These are phyloP conservation scores for Lactarius vividus DNA, from an alignment of 768 basidiomycete species.

Conservation along the genomic window DNA sequence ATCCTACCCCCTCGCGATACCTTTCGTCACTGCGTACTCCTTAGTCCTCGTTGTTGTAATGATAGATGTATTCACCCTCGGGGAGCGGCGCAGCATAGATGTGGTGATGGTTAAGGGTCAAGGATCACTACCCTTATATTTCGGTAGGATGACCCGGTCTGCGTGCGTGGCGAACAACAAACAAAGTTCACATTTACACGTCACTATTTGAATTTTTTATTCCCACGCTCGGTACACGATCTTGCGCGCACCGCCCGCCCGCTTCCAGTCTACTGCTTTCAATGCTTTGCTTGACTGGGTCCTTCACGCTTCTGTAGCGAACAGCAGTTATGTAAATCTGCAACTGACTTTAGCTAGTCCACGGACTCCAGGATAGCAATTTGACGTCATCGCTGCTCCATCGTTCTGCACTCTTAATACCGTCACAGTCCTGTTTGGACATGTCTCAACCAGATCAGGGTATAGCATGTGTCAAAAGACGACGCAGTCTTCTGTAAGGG, in stretches of 20 bases:
- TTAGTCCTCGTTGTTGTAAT: neutral
- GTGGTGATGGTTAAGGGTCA: too few relatives aligned
- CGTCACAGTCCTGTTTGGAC: neutral
- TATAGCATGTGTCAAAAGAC: neutral
- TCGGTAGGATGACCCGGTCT: too few relatives aligned
- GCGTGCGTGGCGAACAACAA: too few relatives aligned
- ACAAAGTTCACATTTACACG: neutral
- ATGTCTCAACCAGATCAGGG: neutral
- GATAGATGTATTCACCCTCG: too few relatives aligned
- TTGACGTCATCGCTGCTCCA: neutral
- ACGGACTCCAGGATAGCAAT: neutral
- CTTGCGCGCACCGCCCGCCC: neutral
- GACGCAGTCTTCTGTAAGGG: too few relatives aligned
- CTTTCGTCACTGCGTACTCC: neutral
- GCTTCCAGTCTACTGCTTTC: conserved; percentile 6
- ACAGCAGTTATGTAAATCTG: neutral
- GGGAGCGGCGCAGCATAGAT: too few relatives aligned
- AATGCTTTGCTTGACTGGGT: neutral
- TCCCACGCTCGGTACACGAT: neutral
- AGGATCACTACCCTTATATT: too few relatives aligned
- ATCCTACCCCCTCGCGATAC: conserved; percentile 10
- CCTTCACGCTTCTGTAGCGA: conserved; percentile 17
- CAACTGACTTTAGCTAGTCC: neutral
- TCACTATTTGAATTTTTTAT: neutral
- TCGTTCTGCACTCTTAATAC: neutral